Evolutionary conservation across 179 eudicot genomes (phyloP).

Genomic region (Spergularia azorica): DNA sequence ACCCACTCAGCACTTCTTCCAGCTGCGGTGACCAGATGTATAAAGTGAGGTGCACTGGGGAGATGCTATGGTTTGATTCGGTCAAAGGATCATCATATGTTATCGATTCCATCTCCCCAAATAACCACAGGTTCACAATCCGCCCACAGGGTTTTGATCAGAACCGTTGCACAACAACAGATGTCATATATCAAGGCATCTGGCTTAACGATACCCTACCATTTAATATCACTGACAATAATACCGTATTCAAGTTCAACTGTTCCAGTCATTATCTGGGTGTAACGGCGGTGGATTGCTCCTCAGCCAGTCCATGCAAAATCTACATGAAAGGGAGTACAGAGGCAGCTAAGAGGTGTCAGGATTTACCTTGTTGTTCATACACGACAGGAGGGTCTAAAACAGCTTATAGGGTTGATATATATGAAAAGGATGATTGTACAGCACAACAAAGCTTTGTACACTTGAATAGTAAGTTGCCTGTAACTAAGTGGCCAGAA

Average conservation of each 20-base stretch:
- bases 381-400: constrained; percentile 63
- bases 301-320: constrained; percentile 35
- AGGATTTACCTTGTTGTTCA: constrained; percentile 36
- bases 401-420: constrained; percentile 43
- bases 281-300: constrained; percentile 46
- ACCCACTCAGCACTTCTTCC: constrained; percentile 51
- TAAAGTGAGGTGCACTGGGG: constrained; percentile 44
- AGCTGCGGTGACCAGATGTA: constrained; percentile 54
- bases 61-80: constrained; percentile 45
- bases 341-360: constrained; percentile 26
- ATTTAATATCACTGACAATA: constrained; percentile 44
- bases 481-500: constrained; percentile 46
- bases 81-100: constrained; percentile 38
- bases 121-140: constrained; percentile 32
- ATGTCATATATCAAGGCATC: constrained; percentile 36
- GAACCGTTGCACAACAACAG: constrained; percentile 34
- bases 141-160: constrained; percentile 28
- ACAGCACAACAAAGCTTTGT: constrained; percentile 50
- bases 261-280: constrained; percentile 34
- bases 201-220: constrained; percentile 43
- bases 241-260: constrained; percentile 45
- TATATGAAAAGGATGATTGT: constrained; percentile 35
- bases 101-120: constrained; percentile 39
- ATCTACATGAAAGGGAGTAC: constrained; percentile 33
- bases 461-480: constrained; percentile 36